Percentiles rank a stretch among this genome's conserved stretches.
Conservation (phyloP, 1,284 basidiomycete genomes). For the Moesziomyces sp. region DNA sequence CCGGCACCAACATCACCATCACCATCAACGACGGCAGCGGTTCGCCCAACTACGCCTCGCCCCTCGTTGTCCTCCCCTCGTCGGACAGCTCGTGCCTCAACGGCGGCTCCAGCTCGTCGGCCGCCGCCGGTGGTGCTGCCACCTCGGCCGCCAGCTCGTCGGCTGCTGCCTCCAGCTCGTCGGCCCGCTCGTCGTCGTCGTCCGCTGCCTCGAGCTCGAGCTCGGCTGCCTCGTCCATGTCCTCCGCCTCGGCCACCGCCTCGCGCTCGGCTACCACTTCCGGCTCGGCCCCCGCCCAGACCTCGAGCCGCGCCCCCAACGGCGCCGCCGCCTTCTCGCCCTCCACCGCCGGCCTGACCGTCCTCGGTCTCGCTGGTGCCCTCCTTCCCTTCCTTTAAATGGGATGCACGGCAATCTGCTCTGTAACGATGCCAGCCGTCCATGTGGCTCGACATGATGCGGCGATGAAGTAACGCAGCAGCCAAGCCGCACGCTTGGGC, state of each 20-base stretch:
- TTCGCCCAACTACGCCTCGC: conserved; percentile 45
- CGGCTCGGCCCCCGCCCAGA: conserved; percentile 11
- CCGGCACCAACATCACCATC: conserved; percentile 64
- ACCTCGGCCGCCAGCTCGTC: conserved; percentile 13
- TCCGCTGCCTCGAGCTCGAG: conserved; percentile 10
- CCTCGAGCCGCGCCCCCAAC: conserved; percentile 21
- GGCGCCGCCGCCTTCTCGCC: conserved; percentile 41
- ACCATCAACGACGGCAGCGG: conserved; percentile 61
- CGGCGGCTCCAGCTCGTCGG: conserved; percentile 16
- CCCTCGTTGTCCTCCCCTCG: conserved; percentile 28
- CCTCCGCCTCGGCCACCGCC: conserved; percentile 15
- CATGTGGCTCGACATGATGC: background rate
- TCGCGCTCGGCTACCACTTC: conserved; percentile 3
- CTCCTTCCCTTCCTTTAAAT: conserved; percentile 46
- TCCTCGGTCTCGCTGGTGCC: conserved; percentile 43
- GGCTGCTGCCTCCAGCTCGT: conserved; percentile 10
- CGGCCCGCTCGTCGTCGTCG: conserved; percentile 6
- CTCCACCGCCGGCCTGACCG: conserved; percentile 42
- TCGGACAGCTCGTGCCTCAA: conserved; percentile 45
- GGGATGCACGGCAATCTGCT: background rate
- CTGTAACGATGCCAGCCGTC: background rate
- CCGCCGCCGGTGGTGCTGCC: conserved; percentile 5
- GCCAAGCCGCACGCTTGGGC: no score
- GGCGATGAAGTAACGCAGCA: background rate
- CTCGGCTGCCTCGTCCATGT: conserved; percentile 6